Conservation (phyloP, 495 filamentous ascomycete genomes). For the Parmelia sp. region DNA sequence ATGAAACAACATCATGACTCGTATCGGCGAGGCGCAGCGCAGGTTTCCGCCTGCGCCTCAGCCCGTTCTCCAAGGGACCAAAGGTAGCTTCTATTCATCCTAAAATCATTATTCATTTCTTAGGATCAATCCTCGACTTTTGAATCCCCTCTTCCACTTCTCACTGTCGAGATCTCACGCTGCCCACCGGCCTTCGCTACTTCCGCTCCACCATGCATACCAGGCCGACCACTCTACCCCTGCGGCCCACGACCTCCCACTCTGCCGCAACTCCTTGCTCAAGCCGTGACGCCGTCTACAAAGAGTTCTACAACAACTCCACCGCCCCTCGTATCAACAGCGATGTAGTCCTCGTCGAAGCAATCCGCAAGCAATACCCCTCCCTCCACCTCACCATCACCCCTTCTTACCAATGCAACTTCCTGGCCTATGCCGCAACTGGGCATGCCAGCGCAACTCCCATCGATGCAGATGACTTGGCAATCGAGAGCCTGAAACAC, state of each 20-base stretch:
- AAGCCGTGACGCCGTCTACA: constrained; percentile 12
- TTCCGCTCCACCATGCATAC: constrained; percentile 1
- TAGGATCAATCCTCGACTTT: background rate
- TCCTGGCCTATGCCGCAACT: constrained; percentile 21
- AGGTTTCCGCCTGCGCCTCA: too few species aligned
- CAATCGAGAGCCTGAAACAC: constrained; percentile 9
- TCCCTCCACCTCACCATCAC: constrained; percentile 20
- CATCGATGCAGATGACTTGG: constrained; percentile 5
- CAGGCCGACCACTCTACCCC: background rate
- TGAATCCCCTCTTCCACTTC: background rate
- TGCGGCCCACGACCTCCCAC: constrained; percentile 3
- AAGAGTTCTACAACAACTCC: constrained; percentile 15
- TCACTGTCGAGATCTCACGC: background rate
- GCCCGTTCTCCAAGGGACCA: too few species aligned
- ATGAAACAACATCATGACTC: too few species aligned
- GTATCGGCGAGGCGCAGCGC: too few species aligned
- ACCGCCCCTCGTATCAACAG: constrained; percentile 15
- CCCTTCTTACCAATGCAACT: constrained; percentile 13
- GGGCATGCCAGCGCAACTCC: constrained; percentile 19
- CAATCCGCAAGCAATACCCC: constrained; percentile 22
- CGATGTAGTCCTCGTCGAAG: constrained; percentile 14
- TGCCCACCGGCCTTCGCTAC: background rate
- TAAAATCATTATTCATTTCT: background rate
- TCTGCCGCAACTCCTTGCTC: background rate
- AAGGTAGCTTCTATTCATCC: too few species aligned